Conservation (phyloP, 495 filamentous ascomycete genomes). For the Letharia columbiana region DNA sequence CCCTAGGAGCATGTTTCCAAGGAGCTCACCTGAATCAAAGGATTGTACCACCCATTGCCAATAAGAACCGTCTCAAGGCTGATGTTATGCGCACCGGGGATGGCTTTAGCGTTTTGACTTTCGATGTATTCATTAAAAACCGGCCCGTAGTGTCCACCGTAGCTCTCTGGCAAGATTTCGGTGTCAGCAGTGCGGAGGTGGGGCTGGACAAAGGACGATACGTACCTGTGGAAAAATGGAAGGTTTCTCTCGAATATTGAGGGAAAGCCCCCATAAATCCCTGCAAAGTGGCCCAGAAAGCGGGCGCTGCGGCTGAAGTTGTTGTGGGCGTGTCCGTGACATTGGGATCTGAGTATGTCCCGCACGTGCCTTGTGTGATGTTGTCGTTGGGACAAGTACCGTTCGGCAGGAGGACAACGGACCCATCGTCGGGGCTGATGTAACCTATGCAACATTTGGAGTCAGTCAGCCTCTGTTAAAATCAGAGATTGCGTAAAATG, state of each 20-base stretch:
- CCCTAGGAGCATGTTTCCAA: neutral
- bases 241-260: constrained; percentile 44
- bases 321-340: neutral
- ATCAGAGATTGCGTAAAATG: neutral
- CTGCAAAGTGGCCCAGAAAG: constrained; percentile 47
- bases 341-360: constrained; percentile 14
- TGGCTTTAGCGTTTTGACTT: constrained; percentile 46
- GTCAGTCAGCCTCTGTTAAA: constrained; percentile 19
- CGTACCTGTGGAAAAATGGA: constrained; percentile 50
- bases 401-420: constrained; percentile 5
- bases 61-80: constrained; percentile 40
- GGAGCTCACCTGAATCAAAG: constrained; percentile 46
- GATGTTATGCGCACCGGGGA: constrained; percentile 37
- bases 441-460: neutral
- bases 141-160: constrained; percentile 62
- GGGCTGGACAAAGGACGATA: constrained; percentile 32
- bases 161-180: constrained; percentile 42
- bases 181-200: constrained; percentile 40
- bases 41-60: constrained; percentile 72
- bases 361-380: constrained; percentile 16
- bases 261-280: constrained; percentile 59
- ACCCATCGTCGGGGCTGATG: constrained; percentile 31
- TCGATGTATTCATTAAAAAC: constrained; percentile 59
- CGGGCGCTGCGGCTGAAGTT: constrained; percentile 12
- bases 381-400: constrained; percentile 11